phyloP scores from a whole-genome alignment of 129 eudicot genomes.

The Flaveria trinervia region DNA sequence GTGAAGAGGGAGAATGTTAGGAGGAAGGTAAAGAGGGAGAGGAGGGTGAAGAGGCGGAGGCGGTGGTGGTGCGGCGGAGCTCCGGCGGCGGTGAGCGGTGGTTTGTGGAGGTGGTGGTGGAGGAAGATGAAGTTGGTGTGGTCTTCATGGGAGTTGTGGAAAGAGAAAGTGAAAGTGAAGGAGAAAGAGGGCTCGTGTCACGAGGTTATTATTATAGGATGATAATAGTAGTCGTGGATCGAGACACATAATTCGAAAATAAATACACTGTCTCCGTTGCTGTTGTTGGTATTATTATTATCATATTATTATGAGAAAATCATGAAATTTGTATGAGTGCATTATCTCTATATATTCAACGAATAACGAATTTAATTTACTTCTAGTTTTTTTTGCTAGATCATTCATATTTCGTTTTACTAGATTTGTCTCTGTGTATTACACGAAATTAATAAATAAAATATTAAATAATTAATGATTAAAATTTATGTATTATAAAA shows the following conservation, averaged over 20 bases:
- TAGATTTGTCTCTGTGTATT: too few species aligned
- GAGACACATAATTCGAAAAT: neutral
- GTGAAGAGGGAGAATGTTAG: constrained; percentile 46
- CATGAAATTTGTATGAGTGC: neutral
- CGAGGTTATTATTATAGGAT: constrained; percentile 25
- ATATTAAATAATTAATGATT: too few species aligned
- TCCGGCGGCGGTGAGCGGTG: constrained; percentile 19
- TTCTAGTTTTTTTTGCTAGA: too few species aligned
- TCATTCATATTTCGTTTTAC: too few species aligned
- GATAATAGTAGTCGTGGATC: neutral
- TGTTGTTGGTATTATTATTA: neutral
- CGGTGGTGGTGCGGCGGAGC: constrained; percentile 38
- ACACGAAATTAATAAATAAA: too few species aligned
- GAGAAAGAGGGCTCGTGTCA: constrained; percentile 30
- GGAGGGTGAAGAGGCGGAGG: constrained; percentile 34
- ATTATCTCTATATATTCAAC: too few species aligned
- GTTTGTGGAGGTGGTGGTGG: constrained; percentile 57
- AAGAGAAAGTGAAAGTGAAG: constrained; percentile 34
- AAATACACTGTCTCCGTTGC: neutral
- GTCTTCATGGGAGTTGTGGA: constrained; percentile 43
- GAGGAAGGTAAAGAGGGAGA: constrained; percentile 45
- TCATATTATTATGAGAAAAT: neutral
- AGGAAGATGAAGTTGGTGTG: constrained; percentile 62
- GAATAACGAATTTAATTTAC: too few species aligned
- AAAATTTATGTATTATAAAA: too few species aligned